Percentiles rank a stretch among this genome's conserved stretches.
Evolutionary conservation across 1,284 basidiomycete genomes (phyloP).

Genomic region (Sanghuangporus weigelae): DNA sequence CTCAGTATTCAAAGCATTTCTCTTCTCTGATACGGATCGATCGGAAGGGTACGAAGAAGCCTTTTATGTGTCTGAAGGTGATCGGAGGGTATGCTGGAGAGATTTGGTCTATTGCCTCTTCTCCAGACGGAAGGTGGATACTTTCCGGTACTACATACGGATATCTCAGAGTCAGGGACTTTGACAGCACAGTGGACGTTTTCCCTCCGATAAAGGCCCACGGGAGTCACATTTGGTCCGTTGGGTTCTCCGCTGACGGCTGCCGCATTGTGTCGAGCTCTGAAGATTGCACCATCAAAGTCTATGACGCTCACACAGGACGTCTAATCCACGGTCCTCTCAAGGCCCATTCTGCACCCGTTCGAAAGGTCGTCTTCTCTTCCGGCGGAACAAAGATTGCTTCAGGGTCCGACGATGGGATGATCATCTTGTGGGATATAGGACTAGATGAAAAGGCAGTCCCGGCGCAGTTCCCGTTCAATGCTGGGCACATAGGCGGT

Average conservation of each 20-base stretch:
- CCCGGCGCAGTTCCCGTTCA: background rate
- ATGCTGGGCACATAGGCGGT: background rate
- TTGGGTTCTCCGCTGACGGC: background rate
- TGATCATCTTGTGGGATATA: background rate
- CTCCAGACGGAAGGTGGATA: constrained; percentile 18
- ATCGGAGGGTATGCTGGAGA: background rate
- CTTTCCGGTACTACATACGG: constrained; percentile 13
- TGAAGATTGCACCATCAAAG: constrained; percentile 13
- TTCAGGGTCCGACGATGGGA: background rate
- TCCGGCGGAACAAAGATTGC: background rate
- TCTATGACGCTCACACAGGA: constrained; percentile 8
- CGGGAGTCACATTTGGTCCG: background rate
- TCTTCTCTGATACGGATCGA: background rate
- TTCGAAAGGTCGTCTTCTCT: background rate
- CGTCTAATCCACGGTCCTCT: constrained; percentile 24
- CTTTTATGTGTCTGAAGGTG: background rate
- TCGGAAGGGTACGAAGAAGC: background rate
- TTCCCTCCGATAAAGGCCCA: background rate
- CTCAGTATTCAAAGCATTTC: background rate
- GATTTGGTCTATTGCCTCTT: background rate
- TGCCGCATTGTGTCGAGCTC: constrained; percentile 17
- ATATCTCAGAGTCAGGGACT: background rate
- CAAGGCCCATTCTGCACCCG: background rate
- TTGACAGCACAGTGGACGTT: background rate
- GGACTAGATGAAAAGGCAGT: background rate